Percentiles rank a stretch among this genome's conserved stretches.
Evolutionary conservation across 495 filamentous ascomycete genomes (phyloP).

Genomic region (Penicillium canariense): DNA sequence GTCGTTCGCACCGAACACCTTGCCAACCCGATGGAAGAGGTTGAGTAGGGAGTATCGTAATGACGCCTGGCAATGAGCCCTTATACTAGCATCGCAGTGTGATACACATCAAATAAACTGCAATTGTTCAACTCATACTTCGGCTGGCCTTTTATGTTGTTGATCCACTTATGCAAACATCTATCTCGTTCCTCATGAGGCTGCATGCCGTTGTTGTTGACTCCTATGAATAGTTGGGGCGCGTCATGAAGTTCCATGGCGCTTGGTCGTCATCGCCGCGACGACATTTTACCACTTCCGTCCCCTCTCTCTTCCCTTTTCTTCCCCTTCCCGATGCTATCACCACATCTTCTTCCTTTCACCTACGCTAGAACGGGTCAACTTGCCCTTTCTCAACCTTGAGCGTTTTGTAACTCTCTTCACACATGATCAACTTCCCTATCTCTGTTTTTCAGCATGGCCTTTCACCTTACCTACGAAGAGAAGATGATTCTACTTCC

Average conservation of each 20-base stretch:
- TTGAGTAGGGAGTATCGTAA: conserved; percentile 17
- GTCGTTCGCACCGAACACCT: conserved; percentile 45
- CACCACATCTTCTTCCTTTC: neutral
- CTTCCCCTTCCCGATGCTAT: neutral
- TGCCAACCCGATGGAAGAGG: conserved; percentile 27
- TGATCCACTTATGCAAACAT: too few relatives aligned
- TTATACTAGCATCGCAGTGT: neutral
- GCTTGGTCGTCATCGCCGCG: neutral
- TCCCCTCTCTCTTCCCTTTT: neutral
- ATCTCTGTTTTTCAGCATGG: neutral
- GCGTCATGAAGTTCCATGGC: neutral
- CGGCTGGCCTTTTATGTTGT: neutral
- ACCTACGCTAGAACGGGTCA: neutral
- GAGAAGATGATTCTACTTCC: neutral
- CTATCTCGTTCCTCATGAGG: neutral
- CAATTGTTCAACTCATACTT: neutral
- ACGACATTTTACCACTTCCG: neutral
- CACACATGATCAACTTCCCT: neutral
- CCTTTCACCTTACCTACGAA: neutral
- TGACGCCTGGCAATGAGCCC: neutral
- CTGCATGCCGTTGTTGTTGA: neutral
- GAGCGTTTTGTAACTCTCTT: neutral
- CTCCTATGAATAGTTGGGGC: neutral
- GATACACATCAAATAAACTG: neutral
- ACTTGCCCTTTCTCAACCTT: too few relatives aligned